Evolutionary conservation across 139 green algal species (phyloP), one percentile per base, ranked within the genome.

Genomic region (Chlamydomonas sp.): DNA sequence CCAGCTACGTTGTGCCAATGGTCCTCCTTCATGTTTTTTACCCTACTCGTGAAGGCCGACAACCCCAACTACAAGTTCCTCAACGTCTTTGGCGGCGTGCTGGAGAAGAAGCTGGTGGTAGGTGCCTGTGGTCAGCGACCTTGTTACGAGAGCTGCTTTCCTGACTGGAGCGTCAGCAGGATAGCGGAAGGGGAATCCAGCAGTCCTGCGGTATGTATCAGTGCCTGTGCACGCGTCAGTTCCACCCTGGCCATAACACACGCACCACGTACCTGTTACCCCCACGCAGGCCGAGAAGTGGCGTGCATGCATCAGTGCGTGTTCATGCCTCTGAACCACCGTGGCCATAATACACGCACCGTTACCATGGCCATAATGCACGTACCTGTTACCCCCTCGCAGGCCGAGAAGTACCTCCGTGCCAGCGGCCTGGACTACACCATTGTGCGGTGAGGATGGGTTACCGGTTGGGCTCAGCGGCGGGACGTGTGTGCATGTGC

Each of bases 51-150:
- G 31, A 49, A 49, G 81, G 71, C 66, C 2, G 73, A 91, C 77
- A 96, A 96, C 76, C 92, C 92, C 66, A 95, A 96, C 84, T 96
- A 94, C 88, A 90, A 93, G 63, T 92, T 96, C 85, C 91, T 96
- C 2, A 94, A 96, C 79, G 71, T 94, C 7, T 93, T 96, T 85
- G 92, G 91, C 8, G 88, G 88, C 31, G 92, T 93, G 18, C 90
- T 95, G 2, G 79, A 91, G 58, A 78, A 92, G 66, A 94, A 95
- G 79, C 89, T 93, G 59, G 79, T 75, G 85, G 89, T 90, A 20
- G 16, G 60, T 4, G 64, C 10, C 64, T 17, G 64, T 10, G 9
- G 10, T 17, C 9, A 12, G 64, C 9, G 64, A 10, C 64, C 12
- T 10, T 69, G 12, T 69, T 69, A 12, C 59, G 77, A 49, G 31